Evolutionary conservation across 2,329 filamentous ascomycete species (phyloP).

Genomic region (Claviceps maximensis): DNA sequence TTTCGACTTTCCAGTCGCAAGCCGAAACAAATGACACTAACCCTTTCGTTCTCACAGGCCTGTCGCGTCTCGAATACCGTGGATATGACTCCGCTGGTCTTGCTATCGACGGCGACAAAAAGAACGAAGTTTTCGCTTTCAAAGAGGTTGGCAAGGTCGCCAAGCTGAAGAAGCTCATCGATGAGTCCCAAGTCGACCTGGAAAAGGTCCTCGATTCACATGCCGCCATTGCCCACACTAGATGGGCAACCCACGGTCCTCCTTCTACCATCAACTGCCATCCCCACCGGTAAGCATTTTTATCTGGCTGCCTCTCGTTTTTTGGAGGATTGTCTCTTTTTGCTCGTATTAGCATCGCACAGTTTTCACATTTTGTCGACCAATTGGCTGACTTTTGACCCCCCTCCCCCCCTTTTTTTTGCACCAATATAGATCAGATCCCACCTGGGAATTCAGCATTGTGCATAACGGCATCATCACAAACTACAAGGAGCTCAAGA

Average conservation of each 20-base stretch:
- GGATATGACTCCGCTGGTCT: conserved; percentile 97
- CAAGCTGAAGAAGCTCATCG: conserved; percentile 89
- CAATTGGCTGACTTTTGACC: conserved; percentile 7
- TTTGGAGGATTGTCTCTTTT: not conserved
- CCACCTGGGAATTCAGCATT: conserved; percentile 88
- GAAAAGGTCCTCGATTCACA: conserved; percentile 95
- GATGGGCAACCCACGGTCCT: conserved; percentile 95
- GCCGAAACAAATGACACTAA: conserved; percentile 2
- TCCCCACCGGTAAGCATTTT: conserved; percentile 66
- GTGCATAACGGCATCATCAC: conserved; percentile 99
- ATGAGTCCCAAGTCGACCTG: conserved; percentile 67
- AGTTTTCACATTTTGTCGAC: not conserved
- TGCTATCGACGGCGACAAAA: conserved; percentile 94
- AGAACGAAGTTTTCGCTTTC: conserved; percentile 92
- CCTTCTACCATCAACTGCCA: conserved; percentile 95
- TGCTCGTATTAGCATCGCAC: too few species aligned
- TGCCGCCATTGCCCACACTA: conserved; percentile 95
- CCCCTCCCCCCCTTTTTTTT: not conserved
- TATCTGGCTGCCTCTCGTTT: not conserved
- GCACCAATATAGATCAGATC: conserved; percentile 66
- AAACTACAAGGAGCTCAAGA: conserved; percentile 99
- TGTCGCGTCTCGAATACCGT: conserved; percentile 92
- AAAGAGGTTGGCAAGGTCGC: conserved; percentile 99
- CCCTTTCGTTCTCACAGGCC: conserved; percentile 41
- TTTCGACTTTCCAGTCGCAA: not conserved